Evolutionary conservation across 2,329 filamentous ascomycete species (phyloP).

Genomic region (Graphilbum fragrans): DNA sequence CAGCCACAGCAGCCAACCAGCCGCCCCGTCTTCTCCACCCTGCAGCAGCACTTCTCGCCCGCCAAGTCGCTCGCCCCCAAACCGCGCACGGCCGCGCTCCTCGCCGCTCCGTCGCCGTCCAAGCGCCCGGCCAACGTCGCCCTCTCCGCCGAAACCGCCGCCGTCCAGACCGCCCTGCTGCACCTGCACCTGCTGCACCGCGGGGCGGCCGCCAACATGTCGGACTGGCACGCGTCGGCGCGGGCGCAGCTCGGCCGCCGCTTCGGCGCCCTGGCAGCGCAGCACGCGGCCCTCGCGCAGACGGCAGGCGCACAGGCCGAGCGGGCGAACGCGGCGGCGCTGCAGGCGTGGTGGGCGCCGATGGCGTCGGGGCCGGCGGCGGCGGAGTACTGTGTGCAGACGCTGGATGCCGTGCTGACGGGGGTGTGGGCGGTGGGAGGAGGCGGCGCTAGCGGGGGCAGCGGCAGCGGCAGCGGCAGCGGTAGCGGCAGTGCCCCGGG

Average conservation of each 20-base stretch:
- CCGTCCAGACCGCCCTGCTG: constrained; percentile 51
- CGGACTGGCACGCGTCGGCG: constrained; percentile 46
- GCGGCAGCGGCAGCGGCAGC: constrained; percentile 36
- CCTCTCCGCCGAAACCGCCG: constrained; percentile 42
- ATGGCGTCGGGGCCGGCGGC: constrained; percentile 16
- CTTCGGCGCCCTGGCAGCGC: constrained; percentile 27
- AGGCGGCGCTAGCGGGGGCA: background rate
- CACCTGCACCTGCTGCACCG: constrained; percentile 54
- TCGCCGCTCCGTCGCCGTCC: constrained; percentile 48
- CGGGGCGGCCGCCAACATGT: constrained; percentile 25
- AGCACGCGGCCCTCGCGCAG: constrained; percentile 18
- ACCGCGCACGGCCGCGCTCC: constrained; percentile 43
- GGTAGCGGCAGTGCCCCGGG: too few species aligned
- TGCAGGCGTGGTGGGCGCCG: constrained; percentile 36
- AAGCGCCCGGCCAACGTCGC: constrained; percentile 50
- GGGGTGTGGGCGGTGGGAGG: constrained; percentile 40
- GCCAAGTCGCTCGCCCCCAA: constrained; percentile 49
- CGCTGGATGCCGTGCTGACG: constrained; percentile 42
- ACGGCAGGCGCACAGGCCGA: constrained; percentile 33
- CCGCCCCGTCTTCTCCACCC: constrained; percentile 46
- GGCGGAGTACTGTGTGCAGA: constrained; percentile 42
- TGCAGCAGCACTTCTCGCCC: constrained; percentile 57
- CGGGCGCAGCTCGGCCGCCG: constrained; percentile 27
- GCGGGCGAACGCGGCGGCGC: constrained; percentile 35
- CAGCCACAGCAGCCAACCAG: constrained; percentile 16